Conservation (phyloP, 495 filamentous ascomycete genomes). For the Xeromyces bisporus region DNA sequence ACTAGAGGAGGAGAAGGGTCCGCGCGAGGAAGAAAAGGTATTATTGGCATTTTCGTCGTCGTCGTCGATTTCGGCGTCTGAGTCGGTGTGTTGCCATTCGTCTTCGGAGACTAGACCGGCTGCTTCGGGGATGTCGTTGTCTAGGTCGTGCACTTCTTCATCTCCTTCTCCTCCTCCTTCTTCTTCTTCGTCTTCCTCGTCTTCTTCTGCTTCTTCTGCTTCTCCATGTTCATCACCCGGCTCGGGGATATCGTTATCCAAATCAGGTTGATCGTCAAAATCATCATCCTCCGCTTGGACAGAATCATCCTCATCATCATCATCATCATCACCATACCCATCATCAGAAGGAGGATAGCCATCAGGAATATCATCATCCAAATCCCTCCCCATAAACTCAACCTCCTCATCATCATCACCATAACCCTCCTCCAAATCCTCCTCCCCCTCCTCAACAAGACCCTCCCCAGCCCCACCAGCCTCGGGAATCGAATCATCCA, state of each 20-base stretch:
- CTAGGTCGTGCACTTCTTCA: conserved; percentile 17
- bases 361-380: conserved; percentile 37
- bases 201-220: conserved; percentile 3
- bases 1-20: conserved; percentile 11
- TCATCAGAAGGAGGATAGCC: conserved; percentile 29
- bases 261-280: conserved; percentile 25
- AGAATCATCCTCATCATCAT: conserved; percentile 15
- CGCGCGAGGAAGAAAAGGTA: conserved; percentile 7
- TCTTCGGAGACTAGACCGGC: conserved; percentile 16
- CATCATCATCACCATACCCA: conserved; percentile 21
- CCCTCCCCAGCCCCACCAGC: conserved; percentile 19
- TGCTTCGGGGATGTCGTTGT: conserved; percentile 29
- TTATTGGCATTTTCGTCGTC: conserved; percentile 12
- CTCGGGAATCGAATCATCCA: conserved; percentile 33
- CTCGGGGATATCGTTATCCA: conserved; percentile 28
- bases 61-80: conserved; percentile 49
- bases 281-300: conserved; percentile 15
- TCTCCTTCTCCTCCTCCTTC: conserved; percentile 15
- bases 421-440: conserved; percentile 21
- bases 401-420: conserved; percentile 22
- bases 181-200: conserved; percentile 16
- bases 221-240: conserved; percentile 7
- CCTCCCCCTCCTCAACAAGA: conserved; percentile 26
- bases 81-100: conserved; percentile 63
- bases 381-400: conserved; percentile 27